Evolutionary conservation across 305 asterid genomes (phyloP).

Genomic region (Petunia hybrid): DNA sequence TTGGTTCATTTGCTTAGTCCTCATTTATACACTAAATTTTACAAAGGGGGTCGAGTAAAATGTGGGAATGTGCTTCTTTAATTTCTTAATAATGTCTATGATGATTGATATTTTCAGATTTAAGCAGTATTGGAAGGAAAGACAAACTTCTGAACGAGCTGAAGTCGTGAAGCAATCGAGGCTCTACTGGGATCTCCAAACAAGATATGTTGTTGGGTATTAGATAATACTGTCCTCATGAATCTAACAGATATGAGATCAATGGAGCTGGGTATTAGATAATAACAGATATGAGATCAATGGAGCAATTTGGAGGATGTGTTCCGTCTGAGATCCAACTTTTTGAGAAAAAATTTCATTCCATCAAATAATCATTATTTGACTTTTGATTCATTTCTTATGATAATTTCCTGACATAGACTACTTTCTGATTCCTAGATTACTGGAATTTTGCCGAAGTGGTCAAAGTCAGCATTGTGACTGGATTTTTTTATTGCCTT

Average conservation of each 20-base stretch:
- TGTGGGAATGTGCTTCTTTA: neutral
- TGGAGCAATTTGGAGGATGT: neutral
- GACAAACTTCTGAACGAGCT: constrained; percentile 58
- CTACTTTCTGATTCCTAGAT: constrained; percentile 2
- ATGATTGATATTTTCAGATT: constrained; percentile 45
- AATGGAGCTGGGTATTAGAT: neutral
- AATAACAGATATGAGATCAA: neutral
- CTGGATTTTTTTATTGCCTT: neutral
- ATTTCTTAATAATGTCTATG: neutral
- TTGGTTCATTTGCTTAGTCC: neutral
- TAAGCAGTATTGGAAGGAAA: constrained; percentile 81
- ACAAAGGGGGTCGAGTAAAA: neutral
- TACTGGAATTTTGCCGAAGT: constrained; percentile 9
- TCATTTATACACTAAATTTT: neutral
- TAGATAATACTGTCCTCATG: constrained; percentile 28
- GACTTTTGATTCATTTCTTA: constrained; percentile 1
- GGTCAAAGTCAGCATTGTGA: neutral
- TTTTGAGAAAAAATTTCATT: neutral
- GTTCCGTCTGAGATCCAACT: neutral
- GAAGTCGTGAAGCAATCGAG: constrained; percentile 80
- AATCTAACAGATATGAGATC: neutral
- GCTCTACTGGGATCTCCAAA: constrained; percentile 68
- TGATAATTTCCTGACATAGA: neutral
- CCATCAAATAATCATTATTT: neutral
- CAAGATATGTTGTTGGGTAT: constrained; percentile 69